phyloP scores from a whole-genome alignment of 768 basidiomycete genomes.

The Dioszegia crocea region DNA sequence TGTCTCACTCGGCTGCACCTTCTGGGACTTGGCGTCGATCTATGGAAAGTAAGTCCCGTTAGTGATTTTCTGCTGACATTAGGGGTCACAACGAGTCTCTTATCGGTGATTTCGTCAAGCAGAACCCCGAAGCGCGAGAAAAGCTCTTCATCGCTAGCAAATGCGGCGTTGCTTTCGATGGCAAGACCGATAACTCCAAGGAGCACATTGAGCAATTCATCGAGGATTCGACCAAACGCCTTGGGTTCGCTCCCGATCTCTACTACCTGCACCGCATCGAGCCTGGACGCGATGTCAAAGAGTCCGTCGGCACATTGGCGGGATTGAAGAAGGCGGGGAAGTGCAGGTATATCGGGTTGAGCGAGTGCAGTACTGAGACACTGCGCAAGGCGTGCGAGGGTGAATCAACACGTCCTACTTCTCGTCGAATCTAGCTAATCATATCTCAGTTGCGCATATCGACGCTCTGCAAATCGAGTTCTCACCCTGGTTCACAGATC shows the following conservation, averaged over 20 bases:
- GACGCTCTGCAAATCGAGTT: slow-evolving; percentile 47
- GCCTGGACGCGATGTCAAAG: slow-evolving; percentile 30
- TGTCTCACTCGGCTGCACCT: slow-evolving; percentile 35
- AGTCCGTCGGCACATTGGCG: slow-evolving; percentile 35
- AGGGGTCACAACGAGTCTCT: slow-evolving; percentile 29
- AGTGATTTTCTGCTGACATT: too few species aligned
- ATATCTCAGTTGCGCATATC: slow-evolving; percentile 34
- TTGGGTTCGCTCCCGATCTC: slow-evolving; percentile 32
- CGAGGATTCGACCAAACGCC: slow-evolving; percentile 25
- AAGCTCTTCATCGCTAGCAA: slow-evolving; percentile 35
- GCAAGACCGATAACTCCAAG: slow-evolving; percentile 16
- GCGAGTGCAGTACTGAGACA: slow-evolving; percentile 41
- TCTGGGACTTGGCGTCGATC: slow-evolving; percentile 35
- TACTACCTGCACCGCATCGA: slow-evolving; percentile 45
- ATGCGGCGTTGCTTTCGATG: slow-evolving; percentile 30
- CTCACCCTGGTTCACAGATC: slow-evolving; percentile 44
- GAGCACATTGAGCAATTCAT: slow-evolving; percentile 33
- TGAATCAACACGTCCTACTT: slow-evolving; percentile 6
- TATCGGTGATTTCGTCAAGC: slow-evolving; percentile 55
- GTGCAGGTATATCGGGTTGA: slow-evolving; percentile 42
- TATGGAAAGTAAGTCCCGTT: slow-evolving; percentile 28
- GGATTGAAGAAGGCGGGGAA: slow-evolving; percentile 41
- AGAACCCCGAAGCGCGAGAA: slow-evolving; percentile 18
- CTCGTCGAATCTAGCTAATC: too few species aligned
- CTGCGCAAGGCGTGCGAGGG: slow-evolving; percentile 34